These are phyloP conservation scores for Saccharomyces jurei DNA, from an alignment of 805 yeast species.

Conservation along the genomic window DNA sequence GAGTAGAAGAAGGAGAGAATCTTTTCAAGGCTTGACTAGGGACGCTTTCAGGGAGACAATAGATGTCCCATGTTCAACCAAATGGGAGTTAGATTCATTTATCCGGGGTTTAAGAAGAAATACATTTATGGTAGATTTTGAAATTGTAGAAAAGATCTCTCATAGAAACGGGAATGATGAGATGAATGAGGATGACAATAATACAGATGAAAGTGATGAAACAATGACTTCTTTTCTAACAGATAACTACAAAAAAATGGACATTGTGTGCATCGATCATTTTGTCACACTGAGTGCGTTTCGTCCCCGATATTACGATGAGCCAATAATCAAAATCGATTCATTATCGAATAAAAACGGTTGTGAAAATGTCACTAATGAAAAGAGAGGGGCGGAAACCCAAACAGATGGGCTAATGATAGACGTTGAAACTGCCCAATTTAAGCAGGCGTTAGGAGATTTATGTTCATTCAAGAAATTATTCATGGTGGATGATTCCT, in stretches of 20 bases:
- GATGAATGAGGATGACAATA: neutral
- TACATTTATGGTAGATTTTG: slow-evolving; percentile 17
- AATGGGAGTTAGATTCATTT: slow-evolving; percentile 14
- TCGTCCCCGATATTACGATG: slow-evolving; percentile 19
- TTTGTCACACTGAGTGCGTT: slow-evolving; percentile 14
- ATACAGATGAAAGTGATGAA: slow-evolving; percentile 2
- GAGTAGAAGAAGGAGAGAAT: slow-evolving; percentile 6
- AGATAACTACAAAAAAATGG: slow-evolving; percentile 19
- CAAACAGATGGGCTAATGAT: neutral
- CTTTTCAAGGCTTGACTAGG: slow-evolving; percentile 6
- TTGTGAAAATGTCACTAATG: neutral
- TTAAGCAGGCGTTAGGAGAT: slow-evolving; percentile 4
- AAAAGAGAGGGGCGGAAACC: neutral
- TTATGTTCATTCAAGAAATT: slow-evolving; percentile 20
- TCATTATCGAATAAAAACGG: slow-evolving; percentile 3
- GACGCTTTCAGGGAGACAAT: slow-evolving; percentile 7
- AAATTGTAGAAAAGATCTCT: slow-evolving; percentile 9
- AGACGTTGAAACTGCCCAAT: neutral
- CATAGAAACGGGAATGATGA: slow-evolving; percentile 3
- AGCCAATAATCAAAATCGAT: slow-evolving; percentile 14
- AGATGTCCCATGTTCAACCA: slow-evolving; percentile 7
- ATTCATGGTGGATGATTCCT: slow-evolving; percentile 17
- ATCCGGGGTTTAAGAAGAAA: slow-evolving; percentile 14
- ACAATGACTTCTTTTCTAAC: slow-evolving; percentile 19
- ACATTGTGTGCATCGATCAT: slow-evolving; percentile 18